These are phyloP conservation scores for Boletus edulis DNA, from an alignment of 768 basidiomycete species.

Conservation along the genomic window DNA sequence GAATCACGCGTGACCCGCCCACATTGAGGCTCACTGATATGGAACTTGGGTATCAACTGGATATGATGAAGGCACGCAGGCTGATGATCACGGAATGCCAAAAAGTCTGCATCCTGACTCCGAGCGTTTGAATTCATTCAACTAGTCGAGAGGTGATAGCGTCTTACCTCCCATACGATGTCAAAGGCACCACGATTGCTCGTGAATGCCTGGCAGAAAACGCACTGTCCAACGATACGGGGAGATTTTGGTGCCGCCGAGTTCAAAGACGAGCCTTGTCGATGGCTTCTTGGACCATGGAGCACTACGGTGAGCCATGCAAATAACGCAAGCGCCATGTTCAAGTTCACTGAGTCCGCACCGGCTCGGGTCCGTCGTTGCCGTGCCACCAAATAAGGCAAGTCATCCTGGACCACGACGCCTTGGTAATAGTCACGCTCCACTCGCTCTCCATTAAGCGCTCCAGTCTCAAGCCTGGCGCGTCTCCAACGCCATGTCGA, in stretches of 20 bases:
- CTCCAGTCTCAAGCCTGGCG: neutral
- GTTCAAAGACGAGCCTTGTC: neutral
- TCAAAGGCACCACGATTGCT: constrained; percentile 41
- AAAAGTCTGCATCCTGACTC: constrained; percentile 46
- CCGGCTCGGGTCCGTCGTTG: too few species aligned
- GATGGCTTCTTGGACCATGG: neutral
- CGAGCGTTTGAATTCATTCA: neutral
- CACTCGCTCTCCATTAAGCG: neutral
- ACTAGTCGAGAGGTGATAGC: neutral
- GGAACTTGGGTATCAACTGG: constrained; percentile 49
- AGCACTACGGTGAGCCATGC: constrained; percentile 9
- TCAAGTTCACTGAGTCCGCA: too few species aligned
- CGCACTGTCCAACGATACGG: constrained; percentile 1
- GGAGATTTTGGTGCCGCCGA: neutral
- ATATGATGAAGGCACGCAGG: constrained; percentile 51
- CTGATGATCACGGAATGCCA: constrained; percentile 51
- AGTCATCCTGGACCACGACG: neutral
- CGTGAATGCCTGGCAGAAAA: constrained; percentile 44
- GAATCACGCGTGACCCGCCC: neutral
- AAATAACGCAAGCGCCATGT: constrained; percentile 1
- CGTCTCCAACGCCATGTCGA: constrained; percentile 21
- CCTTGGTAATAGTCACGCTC: neutral
- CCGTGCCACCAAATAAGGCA: constrained; percentile 16
- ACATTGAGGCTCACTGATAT: constrained; percentile 40
- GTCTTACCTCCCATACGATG: constrained; percentile 47